Evolutionary conservation across 2,329 filamentous ascomycete genomes (phyloP).

Genomic region (Nemania sp.): DNA sequence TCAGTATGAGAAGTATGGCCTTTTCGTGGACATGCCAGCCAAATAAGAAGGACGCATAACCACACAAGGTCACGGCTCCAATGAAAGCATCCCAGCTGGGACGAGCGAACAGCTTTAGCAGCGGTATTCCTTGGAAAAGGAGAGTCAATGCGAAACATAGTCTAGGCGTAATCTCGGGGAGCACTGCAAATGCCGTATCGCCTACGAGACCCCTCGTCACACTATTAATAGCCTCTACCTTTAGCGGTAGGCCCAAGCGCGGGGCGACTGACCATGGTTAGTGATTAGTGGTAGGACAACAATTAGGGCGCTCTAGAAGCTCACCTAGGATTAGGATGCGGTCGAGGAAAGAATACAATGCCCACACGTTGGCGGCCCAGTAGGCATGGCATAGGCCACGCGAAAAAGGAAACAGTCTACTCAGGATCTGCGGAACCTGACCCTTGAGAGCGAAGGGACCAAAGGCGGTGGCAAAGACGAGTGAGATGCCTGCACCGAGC

Average conservation of each 20-base stretch:
- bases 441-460: slow-evolving; percentile 82
- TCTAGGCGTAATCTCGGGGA: slow-evolving; percentile 81
- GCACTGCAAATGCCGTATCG: slow-evolving; percentile 89
- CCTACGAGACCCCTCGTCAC: slow-evolving; percentile 92
- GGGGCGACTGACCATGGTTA: slow-evolving; percentile 69
- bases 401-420: slow-evolving; percentile 89
- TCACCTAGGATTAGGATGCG: slow-evolving; percentile 78
- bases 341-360: slow-evolving; percentile 91
- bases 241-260: slow-evolving; percentile 72
- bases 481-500: slow-evolving; percentile 71
- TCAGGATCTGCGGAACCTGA: slow-evolving; percentile 82
- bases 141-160: slow-evolving; percentile 83
- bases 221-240: slow-evolving; percentile 76
- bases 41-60: slow-evolving; percentile 94
- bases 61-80: slow-evolving; percentile 86
- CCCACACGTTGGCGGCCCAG: slow-evolving; percentile 98
- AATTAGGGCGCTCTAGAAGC: slow-evolving; percentile 35
- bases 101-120: slow-evolving; percentile 78
- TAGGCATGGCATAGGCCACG: slow-evolving; percentile 95
- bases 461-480: slow-evolving; percentile 79
- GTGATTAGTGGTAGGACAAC: slow-evolving; percentile 21
- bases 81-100: slow-evolving; percentile 90
- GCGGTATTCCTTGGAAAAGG: slow-evolving; percentile 75
- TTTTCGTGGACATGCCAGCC: slow-evolving; percentile 99
- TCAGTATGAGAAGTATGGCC: slow-evolving; percentile 88